Base-by-base conservation (phyloP, 1,139 yeast species). In the Geotrichum bryndzae region DNA sequence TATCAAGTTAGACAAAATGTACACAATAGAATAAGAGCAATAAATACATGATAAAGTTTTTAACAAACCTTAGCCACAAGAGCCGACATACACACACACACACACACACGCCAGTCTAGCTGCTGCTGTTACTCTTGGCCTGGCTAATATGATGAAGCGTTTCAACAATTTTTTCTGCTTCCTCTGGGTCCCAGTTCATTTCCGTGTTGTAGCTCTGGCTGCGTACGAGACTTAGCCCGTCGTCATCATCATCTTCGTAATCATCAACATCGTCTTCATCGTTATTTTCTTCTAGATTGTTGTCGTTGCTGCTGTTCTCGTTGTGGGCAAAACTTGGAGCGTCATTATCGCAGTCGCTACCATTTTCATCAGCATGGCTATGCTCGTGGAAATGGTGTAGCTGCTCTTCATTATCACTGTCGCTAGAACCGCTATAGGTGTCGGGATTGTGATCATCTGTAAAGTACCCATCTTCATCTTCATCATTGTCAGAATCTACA, bases 401-500 rank as follows among this genome's bases (percentile, higher is more conserved):
- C n/a, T 41, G 48, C 10, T 41, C 48, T n/a, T 41, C 48, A n/a
- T 7, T 41, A 41, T 41, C 48, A n/a, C 48, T 41, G 48, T n/a
- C 48, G 18, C 48, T 41, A 7, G 18, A 41, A 18, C 23, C 48
- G 18, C 18, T 23, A 41, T 41, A 15, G 5, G n/a, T n/a, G 48
- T 41, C 48, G 23, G 23, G 7, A 18, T 18, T n/a, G n/a, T 18
- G 11, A 15, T 11, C 33, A 22, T n/a, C 53, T 13, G 48, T 41
- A 8, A 41, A 77, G 55, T 76, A 79, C 25, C 80, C 84, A 58
- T 81, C 86, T 64, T 79, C 86, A 23, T 80, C 84, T 59, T 81
- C 86, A 64, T 79, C 86, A 55, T 83, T 85, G 7, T 71, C 69
- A 11, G 73, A 69, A 10, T 55, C 53, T 13, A 38, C 48, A 50